These are phyloP conservation scores for Primulina huaijiensis DNA, from an alignment of 257 asterid species.

Conservation along the genomic window DNA sequence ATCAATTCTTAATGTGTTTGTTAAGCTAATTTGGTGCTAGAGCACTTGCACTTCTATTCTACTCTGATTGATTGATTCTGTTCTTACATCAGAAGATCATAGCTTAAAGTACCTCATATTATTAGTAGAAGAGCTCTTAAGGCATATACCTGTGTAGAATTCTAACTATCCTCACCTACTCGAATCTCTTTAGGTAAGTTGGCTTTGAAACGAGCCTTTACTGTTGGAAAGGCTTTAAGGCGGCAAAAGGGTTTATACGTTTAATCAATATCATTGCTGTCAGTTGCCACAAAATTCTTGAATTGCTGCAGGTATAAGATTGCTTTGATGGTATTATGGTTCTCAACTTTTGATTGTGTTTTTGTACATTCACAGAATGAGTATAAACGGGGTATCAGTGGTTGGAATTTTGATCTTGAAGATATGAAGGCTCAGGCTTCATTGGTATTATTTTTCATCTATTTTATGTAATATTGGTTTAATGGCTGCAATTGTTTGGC, in stretches of 20 bases:
- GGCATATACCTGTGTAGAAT: slow-evolving; percentile 13
- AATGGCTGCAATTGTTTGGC: neutral
- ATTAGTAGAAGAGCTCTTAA: slow-evolving; percentile 3
- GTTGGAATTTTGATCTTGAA: slow-evolving; percentile 75
- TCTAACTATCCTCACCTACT: slow-evolving; percentile 5
- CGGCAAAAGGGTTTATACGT: slow-evolving; percentile 1
- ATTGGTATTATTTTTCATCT: slow-evolving; percentile 46
- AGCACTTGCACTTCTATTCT: neutral
- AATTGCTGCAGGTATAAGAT: slow-evolving; percentile 7
- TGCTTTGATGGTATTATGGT: slow-evolving; percentile 17
- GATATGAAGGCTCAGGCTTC: slow-evolving; percentile 88
- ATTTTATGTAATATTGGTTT: slow-evolving; percentile 13
- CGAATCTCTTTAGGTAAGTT: neutral
- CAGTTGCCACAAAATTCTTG: neutral
- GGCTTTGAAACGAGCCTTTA: slow-evolving; percentile 10
- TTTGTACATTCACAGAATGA: slow-evolving; percentile 49
- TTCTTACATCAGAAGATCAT: slow-evolving; percentile 1
- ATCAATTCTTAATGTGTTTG: neutral
- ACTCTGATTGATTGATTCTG: neutral
- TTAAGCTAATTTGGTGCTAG: neutral
- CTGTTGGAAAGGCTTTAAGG: slow-evolving; percentile 3
- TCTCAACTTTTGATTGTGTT: slow-evolving; percentile 18
- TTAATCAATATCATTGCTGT: neutral
- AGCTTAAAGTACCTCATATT: neutral
- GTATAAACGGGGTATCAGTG: slow-evolving; percentile 78